phyloP scores from a whole-genome alignment of 805 yeast species.

The Groenewaldozyma salmanticensis region DNA sequence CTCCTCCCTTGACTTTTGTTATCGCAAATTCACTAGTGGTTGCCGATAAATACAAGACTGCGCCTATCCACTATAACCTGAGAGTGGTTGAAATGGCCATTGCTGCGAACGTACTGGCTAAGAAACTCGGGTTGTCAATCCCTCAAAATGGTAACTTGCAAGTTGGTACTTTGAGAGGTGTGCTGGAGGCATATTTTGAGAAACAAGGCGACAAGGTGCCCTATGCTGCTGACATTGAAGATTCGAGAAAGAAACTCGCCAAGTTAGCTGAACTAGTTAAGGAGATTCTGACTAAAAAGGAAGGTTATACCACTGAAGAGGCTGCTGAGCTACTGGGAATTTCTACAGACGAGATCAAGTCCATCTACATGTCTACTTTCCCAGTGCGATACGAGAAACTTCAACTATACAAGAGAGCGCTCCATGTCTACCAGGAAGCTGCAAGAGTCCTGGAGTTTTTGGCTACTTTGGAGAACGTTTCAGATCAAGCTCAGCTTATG shows the following conservation, averaged over 20 bases:
- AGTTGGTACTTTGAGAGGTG: conserved; percentile 57
- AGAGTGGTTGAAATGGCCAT: conserved; percentile 64
- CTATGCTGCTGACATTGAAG: conserved; percentile 36
- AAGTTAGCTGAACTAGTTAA: conserved; percentile 38
- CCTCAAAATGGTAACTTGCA: conserved; percentile 41
- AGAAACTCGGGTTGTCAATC: conserved; percentile 34
- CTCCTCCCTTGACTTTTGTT: conserved; percentile 41
- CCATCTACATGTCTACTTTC: conserved; percentile 39
- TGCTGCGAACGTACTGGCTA: conserved; percentile 53
- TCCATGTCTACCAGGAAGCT: conserved; percentile 56
- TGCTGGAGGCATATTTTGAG: conserved; percentile 42
- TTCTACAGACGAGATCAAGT: conserved; percentile 34
- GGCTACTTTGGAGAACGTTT: conserved; percentile 28
- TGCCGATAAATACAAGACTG: conserved; percentile 61
- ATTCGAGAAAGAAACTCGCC: conserved; percentile 33
- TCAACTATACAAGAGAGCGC: conserved; percentile 47
- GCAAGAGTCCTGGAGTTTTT: conserved; percentile 46
- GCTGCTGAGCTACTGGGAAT: conserved; percentile 37
- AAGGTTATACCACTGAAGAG: conserved; percentile 43
- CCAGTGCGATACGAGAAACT: conserved; percentile 51
- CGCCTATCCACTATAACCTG: conserved; percentile 58
- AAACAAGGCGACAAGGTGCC: conserved; percentile 15
- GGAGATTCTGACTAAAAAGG: conserved; percentile 28
- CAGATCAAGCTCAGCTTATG: conserved; percentile 29
- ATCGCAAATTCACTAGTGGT: conserved; percentile 55